Percentiles rank a stretch among this genome's conserved stretches.
Conservation (phyloP, 208 protist species). For the Lotmaria passim region DNA sequence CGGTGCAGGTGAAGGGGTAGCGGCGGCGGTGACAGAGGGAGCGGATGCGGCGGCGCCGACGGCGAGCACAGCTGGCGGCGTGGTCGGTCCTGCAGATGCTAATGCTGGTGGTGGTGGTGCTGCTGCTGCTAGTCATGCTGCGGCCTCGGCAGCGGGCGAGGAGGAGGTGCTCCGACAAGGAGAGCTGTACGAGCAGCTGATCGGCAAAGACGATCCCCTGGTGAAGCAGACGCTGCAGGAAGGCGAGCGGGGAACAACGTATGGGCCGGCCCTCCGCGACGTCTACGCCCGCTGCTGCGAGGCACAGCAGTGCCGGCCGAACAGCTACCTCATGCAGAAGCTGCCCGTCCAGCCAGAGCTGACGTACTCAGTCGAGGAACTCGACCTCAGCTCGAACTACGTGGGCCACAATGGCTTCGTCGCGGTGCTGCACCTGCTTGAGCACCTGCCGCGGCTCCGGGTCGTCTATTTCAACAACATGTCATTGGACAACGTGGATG, state of each 20-base stretch:
- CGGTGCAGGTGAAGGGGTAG: not conserved
- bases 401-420: slow-evolving; percentile 88
- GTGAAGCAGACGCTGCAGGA: slow-evolving; percentile 48
- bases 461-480: slow-evolving; percentile 87
- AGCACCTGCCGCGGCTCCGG: slow-evolving; percentile 72
- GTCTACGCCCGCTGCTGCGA: slow-evolving; percentile 88
- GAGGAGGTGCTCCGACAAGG: slow-evolving; percentile 20
- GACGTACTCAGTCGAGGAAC: slow-evolving; percentile 71
- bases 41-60: not conserved
- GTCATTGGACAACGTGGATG: slow-evolving; percentile 85
- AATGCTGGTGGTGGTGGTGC: not conserved
- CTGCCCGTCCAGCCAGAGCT: slow-evolving; percentile 82
- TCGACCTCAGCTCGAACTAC: slow-evolving; percentile 91
- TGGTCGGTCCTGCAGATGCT: not conserved
- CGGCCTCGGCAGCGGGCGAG: not conserved
- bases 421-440: slow-evolving; percentile 78
- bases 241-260: slow-evolving; percentile 50
- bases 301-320: slow-evolving; percentile 79
- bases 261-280: slow-evolving; percentile 75
- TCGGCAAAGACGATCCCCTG: slow-evolving; percentile 32
- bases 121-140: not conserved
- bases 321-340: slow-evolving; percentile 87
- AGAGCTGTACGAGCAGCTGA: slow-evolving; percentile 32
- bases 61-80: too few species aligned
- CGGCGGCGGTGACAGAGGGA: not conserved